Base-by-base conservation (phyloP, 1,284 basidiomycete genomes). In the Leccinum angustisporum region DNA sequence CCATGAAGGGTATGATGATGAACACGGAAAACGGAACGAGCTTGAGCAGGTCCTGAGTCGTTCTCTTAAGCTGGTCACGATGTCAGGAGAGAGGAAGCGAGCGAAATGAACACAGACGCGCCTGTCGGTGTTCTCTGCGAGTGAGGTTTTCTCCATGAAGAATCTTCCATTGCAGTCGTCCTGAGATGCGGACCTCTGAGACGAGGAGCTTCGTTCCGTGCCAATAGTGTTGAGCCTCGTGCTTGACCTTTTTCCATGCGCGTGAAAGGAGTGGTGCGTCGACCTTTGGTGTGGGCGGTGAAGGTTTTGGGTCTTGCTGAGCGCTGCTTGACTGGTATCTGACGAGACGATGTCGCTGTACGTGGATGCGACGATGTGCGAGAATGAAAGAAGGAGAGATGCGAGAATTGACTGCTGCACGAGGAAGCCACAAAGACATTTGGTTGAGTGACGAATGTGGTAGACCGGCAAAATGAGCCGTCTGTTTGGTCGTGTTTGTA, bases 161-260 rank as follows among this genome's bases (percentile, higher is more conserved):
- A 59, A 99, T 88, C 79, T 97, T 94, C 83, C 91, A 92, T 69
- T 97, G 91, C 40, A 99, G 83, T 67, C 96, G 85, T 7, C 85
- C 81, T 30, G 93, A 95, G 69, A 99, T 97, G 66, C 90, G 86
- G 65, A 98, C 92, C 78, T 99, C 97, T 56, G 95, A 95, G 9
- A 93, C 95, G 40, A 99, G 83, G 9, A 99, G 86, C 75, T 98
- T 98, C 7, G 94, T 87, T 14, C 97, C 97, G 68, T 95, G 90
- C 96, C 97, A 99, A 76, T 99, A 99, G 75, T 99, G 97, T 62
- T 87, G 85, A 0, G 90, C 95, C 77, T 98, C 97, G 71, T 98
- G 93, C 80, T 98, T 99, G 68, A 98, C 88, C 70, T 88, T 92
- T 68, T 90, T 91, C 97, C 97, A 98, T 14, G 82, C 81, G 33